These are phyloP conservation scores for Candida fluviatilis DNA, from an alignment of 805 yeast genomes.

Conservation along the genomic window DNA sequence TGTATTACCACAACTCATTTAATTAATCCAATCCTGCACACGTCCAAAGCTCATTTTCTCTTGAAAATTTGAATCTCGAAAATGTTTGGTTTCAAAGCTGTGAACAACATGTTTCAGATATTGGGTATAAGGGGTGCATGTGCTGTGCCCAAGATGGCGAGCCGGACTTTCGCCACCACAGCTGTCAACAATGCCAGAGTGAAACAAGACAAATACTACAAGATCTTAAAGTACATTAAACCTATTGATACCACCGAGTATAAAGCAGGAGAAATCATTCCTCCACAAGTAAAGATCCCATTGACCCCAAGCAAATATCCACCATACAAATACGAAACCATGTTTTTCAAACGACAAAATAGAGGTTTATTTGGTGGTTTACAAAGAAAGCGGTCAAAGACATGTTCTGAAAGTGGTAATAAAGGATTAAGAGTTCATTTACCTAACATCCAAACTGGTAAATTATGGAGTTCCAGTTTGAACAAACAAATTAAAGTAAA, in stretches of 20 bases:
- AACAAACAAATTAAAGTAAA: conserved; percentile 51
- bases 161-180: conserved; percentile 7
- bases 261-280: conserved; percentile 34
- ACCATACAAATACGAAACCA: conserved; percentile 55
- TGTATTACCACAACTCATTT: too few species aligned
- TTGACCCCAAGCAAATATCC: conserved; percentile 20
- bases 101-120: not conserved
- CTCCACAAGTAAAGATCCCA: conserved; percentile 23
- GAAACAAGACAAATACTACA: conserved; percentile 32
- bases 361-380: conserved; percentile 90
- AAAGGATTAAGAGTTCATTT: conserved; percentile 69
- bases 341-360: conserved; percentile 77
- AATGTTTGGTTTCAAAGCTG: too few species aligned
- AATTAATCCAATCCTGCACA: too few species aligned
- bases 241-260: conserved; percentile 32
- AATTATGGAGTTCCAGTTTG: conserved; percentile 81
- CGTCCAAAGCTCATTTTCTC: too few species aligned
- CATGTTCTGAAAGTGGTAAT: conserved; percentile 73
- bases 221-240: conserved; percentile 36
- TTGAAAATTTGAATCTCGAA: too few species aligned
- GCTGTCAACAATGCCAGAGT: conserved; percentile 6
- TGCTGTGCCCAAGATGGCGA: conserved; percentile 3
- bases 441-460: conserved; percentile 75
- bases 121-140: not conserved
- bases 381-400: conserved; percentile 70